Percentiles rank a stretch among this genome's conserved stretches.
Conservation (phyloP, 192 early-diverging fungal genomes). For the Dissophora globulifera region DNA sequence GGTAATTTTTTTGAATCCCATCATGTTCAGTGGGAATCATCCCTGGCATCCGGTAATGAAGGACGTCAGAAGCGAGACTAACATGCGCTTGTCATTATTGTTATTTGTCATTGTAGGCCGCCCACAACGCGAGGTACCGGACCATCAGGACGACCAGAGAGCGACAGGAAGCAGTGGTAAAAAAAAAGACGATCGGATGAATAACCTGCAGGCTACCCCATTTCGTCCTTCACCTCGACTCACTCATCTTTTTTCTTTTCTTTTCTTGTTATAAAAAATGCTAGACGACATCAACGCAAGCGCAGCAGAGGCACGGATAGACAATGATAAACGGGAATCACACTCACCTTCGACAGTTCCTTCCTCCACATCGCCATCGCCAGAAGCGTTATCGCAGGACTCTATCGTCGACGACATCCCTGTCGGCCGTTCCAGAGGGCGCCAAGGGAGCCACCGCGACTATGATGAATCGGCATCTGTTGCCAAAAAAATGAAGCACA, state of each 20-base stretch:
- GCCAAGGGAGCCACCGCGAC: slow-evolving; percentile 27
- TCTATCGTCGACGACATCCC: slow-evolving; percentile 3
- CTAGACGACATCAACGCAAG: not conserved
- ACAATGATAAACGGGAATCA: slow-evolving; percentile 2
- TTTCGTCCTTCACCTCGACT: too few relatives aligned
- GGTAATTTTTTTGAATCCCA: not conserved
- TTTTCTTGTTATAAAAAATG: too few relatives aligned
- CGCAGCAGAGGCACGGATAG: not conserved
- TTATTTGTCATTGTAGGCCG: slow-evolving; percentile 3
- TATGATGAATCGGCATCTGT: slow-evolving; percentile 5
- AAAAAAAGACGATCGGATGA: too few relatives aligned
- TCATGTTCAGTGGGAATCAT: not conserved
- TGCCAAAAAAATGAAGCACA: slow-evolving; percentile 6
- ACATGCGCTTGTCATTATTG: not conserved
- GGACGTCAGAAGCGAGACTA: too few relatives aligned
- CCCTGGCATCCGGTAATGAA: too few relatives aligned
- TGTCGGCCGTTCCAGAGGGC: not conserved
- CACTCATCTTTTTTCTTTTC: not conserved
- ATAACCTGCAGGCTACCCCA: not conserved
- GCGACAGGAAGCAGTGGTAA: not conserved
- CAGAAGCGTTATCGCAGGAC: slow-evolving; percentile 2
- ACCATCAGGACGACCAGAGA: slow-evolving; percentile 6
- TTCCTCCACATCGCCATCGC: not conserved
- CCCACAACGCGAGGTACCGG: slow-evolving; percentile 5
- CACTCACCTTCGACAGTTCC: not conserved